Evolutionary conservation across 345 rosid species (phyloP).

Genomic region (Syzygium oleosum): DNA sequence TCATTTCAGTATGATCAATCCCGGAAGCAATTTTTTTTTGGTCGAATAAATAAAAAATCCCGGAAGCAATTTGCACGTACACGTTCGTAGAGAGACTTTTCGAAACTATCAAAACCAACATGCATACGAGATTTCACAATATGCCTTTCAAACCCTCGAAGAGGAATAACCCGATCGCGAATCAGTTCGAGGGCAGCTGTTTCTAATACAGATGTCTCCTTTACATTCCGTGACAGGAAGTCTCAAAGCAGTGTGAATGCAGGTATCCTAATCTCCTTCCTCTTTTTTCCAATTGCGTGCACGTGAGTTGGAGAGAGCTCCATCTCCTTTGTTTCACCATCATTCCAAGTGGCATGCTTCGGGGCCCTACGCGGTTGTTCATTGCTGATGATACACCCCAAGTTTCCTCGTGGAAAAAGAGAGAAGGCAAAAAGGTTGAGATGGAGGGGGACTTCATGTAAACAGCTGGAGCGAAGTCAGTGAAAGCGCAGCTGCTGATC

Average conservation of each 20-base stretch:
- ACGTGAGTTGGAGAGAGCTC: neutral
- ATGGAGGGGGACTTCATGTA: neutral
- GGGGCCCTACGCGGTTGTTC: neutral
- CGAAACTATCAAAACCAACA: neutral
- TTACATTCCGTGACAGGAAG: neutral
- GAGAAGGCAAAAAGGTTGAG: neutral
- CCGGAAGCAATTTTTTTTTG: too few relatives aligned
- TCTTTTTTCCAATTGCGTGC: neutral
- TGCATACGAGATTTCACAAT: neutral
- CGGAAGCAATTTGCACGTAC: too few relatives aligned
- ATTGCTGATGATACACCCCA: neutral
- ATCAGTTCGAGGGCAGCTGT: neutral
- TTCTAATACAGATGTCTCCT: accelerated
- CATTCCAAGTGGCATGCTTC: neutral
- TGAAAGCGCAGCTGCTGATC: neutral
- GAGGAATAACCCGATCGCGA: neutral
- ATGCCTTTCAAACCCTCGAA: neutral
- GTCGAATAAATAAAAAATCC: too few relatives aligned
- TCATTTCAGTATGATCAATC: neutral
- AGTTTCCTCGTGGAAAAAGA: neutral
- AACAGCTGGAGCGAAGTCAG: neutral
- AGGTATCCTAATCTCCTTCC: neutral
- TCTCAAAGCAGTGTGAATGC: neutral
- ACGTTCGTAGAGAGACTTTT: neutral
- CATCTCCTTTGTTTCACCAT: neutral